A percentile compares a stretch with the other conserved stretches of the same genome.
phyloP scores from a whole-genome alignment of 73 alveolate species.

The Paramecium octaurelia region DNA sequence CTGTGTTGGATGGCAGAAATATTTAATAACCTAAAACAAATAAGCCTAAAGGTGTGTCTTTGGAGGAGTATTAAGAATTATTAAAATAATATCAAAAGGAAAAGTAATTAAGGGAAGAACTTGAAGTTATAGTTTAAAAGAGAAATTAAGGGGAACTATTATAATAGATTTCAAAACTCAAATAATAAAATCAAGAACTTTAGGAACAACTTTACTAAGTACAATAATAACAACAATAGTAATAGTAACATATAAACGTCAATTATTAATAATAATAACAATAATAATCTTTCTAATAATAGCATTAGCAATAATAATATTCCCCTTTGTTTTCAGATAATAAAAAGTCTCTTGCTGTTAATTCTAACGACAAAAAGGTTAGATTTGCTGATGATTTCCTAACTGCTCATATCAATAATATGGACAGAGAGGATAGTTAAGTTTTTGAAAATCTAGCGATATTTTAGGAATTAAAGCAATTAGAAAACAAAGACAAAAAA shows the following conservation, averaged over 20 bases:
- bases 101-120: conserved; percentile 51
- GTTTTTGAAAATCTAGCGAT: conserved; percentile 54
- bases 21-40: conserved; percentile 1
- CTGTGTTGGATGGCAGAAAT: conserved; percentile 65
- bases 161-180: background rate
- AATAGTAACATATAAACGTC: background rate
- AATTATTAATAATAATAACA: background rate
- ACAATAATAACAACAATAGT: background rate
- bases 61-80: conserved; percentile 60
- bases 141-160: conserved; percentile 42
- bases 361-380: conserved; percentile 53
- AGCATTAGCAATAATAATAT: background rate
- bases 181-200: conserved; percentile 55
- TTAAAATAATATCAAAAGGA: conserved; percentile 49
- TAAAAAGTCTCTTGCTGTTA: background rate
- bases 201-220: background rate
- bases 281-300: background rate
- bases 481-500: conserved; percentile 49
- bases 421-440: conserved; percentile 57
- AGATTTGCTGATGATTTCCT: conserved; percentile 53
- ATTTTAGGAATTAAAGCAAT: conserved; percentile 46
- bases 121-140: conserved; percentile 29
- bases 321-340: background rate
- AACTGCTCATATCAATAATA: conserved; percentile 44
- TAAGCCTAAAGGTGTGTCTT: background rate